Evolutionary conservation across 805 yeast genomes (phyloP), one percentile per base, ranked within the genome.

Genomic region (Candida tallmaniae): DNA sequence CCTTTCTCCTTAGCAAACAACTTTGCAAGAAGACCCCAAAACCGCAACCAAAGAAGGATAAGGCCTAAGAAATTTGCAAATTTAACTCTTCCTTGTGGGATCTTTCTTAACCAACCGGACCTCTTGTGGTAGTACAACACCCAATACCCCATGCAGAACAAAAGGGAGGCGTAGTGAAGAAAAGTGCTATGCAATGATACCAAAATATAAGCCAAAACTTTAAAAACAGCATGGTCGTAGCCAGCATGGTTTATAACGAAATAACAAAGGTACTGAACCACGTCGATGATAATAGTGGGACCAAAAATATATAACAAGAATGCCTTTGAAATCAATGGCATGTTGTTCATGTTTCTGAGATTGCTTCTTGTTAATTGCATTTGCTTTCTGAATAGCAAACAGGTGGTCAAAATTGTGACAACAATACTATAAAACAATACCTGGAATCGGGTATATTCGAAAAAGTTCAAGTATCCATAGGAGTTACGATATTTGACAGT

Each of bases 131-230:
- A 53, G 38, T 54, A 60, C 16, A 58, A 38, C 4, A 58, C 61
- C 3, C 66, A 65, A 32, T 54, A 58, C 1, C 66, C 66, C 65
- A 59, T 58, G 20, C 60, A 40, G 32, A 60, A 56, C 22, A 56
- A 29, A 23, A 58, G 47, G 11, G 48, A 27, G 29, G 48, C 35
- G 29, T 38, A 50, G 8, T 40, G 32, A n/a, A 37, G 9, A 5
- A 37, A 25, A 10, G 35, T 17, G 3, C 6, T 17, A 27, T 38
- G 50, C 21, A 36, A 4, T 5, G 10, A 22, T 17, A 7, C 21
- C 21, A 13, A 13, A 27, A 19, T 14, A 7, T 25, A 8, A 7
- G 12, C 11, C n/a, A 22, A n/a, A 22, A 22, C 9, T 22, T 9
- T n/a, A 9, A 25, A 12, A 7, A 7, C 13, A n/a, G 27, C 13